phyloP scores from a whole-genome alignment of 768 basidiomycete genomes.

The Sporobolomyces roseus region DNA sequence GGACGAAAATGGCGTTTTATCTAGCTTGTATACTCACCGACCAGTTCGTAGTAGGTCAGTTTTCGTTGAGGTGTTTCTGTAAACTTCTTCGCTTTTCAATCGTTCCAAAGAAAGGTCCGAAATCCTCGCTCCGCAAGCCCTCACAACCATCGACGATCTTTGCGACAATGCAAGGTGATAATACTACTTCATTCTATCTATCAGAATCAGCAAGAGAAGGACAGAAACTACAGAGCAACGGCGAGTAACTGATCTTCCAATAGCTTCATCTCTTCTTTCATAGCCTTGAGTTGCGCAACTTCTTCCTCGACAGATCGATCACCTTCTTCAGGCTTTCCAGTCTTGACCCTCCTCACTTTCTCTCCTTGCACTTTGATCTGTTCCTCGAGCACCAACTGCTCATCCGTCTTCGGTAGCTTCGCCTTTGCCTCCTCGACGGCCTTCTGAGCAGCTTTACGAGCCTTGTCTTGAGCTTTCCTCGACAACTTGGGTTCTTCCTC shows the following conservation, averaged over 20 bases:
- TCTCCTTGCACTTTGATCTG: constrained; percentile 73
- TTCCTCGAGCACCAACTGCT: constrained; percentile 67
- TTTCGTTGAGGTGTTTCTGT: too few species aligned
- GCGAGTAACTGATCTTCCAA: constrained; percentile 18
- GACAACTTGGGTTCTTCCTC: constrained; percentile 26
- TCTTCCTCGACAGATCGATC: constrained; percentile 37
- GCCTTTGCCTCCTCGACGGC: constrained; percentile 39
- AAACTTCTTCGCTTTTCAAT: too few species aligned
- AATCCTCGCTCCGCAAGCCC: too few species aligned
- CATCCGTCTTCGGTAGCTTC: constrained; percentile 58
- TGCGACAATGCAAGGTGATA: too few species aligned
- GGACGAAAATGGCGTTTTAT: too few species aligned
- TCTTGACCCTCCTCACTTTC: constrained; percentile 64
- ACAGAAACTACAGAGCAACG: neutral
- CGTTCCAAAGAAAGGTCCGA: too few species aligned
- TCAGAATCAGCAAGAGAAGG: too few species aligned
- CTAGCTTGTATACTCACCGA: too few species aligned
- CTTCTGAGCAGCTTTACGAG: constrained; percentile 40
- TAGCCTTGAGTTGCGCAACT: constrained; percentile 36
- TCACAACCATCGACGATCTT: too few species aligned
- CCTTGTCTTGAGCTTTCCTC: constrained; percentile 33
- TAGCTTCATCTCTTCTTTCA: constrained; percentile 43
- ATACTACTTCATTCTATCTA: too few species aligned
- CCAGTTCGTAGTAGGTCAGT: too few species aligned
- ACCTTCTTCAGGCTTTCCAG: constrained; percentile 52